phyloP scores from a whole-genome alignment of 1,284 basidiomycete species.

The Abortiporus biennis region DNA sequence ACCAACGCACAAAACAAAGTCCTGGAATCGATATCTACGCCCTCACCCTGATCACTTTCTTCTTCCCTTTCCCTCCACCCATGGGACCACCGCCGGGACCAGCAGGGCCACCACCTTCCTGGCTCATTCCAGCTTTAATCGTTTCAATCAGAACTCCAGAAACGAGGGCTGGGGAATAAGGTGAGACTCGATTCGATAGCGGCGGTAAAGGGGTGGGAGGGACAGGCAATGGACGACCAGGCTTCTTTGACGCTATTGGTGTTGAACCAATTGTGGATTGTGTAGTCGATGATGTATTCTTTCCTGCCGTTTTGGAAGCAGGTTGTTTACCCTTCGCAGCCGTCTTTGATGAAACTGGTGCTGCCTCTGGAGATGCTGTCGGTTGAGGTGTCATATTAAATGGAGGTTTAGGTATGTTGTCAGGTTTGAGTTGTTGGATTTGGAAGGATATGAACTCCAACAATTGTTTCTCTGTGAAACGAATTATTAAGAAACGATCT shows the following conservation, averaged over 20 bases:
- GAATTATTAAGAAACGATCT: background rate
- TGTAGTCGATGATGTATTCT: constrained; percentile 17
- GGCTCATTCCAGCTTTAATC: constrained; percentile 74
- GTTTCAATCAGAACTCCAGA: constrained; percentile 71
- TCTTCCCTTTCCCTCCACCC: constrained; percentile 56
- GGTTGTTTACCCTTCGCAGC: constrained; percentile 37
- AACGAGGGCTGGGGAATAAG: constrained; percentile 66
- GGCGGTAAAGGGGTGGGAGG: constrained; percentile 51
- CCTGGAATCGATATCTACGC: constrained; percentile 24
- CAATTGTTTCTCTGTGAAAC: constrained; percentile 70
- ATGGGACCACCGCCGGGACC: constrained; percentile 31
- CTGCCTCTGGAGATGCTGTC: constrained; percentile 15
- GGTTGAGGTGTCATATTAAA: constrained; percentile 31
- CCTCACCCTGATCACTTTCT: constrained; percentile 75
- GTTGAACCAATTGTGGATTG: constrained; percentile 15
- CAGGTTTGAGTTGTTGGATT: constrained; percentile 71
- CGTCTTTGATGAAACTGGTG: constrained; percentile 17
- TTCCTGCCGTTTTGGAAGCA: constrained; percentile 28
- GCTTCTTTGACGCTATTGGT: constrained; percentile 26
- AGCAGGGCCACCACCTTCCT: constrained; percentile 37
- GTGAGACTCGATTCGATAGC: constrained; percentile 47
- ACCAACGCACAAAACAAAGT: background rate
- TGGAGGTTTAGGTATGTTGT: constrained; percentile 64
- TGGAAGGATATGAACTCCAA: constrained; percentile 71
- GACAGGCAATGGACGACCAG: constrained; percentile 35